Base-by-base conservation (phyloP, 108 stramenopile species). In the Pseudonitzschia pungens region DNA sequence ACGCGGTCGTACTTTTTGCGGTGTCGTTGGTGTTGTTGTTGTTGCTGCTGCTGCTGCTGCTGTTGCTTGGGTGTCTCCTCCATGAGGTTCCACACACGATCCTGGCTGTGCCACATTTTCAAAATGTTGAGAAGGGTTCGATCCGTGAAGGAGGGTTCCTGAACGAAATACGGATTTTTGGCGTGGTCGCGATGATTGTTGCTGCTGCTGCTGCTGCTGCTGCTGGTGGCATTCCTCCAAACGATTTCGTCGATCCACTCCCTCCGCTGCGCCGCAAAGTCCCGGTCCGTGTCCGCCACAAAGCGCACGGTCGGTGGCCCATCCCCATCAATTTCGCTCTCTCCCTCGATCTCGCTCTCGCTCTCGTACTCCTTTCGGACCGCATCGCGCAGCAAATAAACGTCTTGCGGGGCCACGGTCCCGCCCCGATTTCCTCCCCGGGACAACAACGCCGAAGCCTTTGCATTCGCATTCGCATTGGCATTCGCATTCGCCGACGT, bases 361-460 rank as follows among this genome's bases (percentile, higher is more conserved):
- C 6, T 5, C 36, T 36, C 36, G 36, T 36, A 36, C 36, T 36
- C 36, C 4, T 36, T 36, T 6, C 36, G 36, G 36, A 36, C 36
- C 0, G 60, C 60, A 2, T 67, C 45, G 6, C 26, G 16, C 18
- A 67, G 18, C 36, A 45, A 50, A 28, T 40, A 50, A 8, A 67
- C 66, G 27, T 67, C 66, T n/a, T 67, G 20, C 22, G 66, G 66
- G 21, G 24, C 12, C 40, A 67, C 7, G 21, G 18, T 16, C 14
- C 66, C 66, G 10, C 54, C 54, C 22, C 26, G 54, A 20, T 55
- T 55, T 10, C 54, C 54, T 28, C 83, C 83, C 24, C 79, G 69
- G 1, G n/a, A n/a, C n/a, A n/a, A n/a, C n/a, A n/a, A n/a, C n/a
- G n/a, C n/a, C n/a, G n/a, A n/a, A n/a, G n/a, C n/a, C n/a, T n/a